These are phyloP conservation scores for Drechmeria coniospora DNA, from an alignment of 2,329 filamentous ascomycete species.

Conservation along the genomic window DNA sequence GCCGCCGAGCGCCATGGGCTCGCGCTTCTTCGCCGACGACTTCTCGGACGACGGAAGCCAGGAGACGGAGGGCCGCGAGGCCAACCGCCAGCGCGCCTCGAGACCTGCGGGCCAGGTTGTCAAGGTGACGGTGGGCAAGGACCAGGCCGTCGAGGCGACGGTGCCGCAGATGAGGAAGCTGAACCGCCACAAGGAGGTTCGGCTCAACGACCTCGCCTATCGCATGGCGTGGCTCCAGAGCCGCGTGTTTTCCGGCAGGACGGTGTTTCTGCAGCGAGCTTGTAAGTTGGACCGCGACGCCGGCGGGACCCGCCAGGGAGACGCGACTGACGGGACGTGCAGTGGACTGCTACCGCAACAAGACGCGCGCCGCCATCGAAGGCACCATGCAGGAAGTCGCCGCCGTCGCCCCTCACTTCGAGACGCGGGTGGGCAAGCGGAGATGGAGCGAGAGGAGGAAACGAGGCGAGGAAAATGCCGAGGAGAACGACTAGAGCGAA, in stretches of 20 bases:
- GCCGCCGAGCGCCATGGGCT: conserved; percentile 58
- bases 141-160: conserved; percentile 55
- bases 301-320: neutral
- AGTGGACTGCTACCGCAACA: conserved; percentile 93
- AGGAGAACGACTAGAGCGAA: conserved; percentile 11
- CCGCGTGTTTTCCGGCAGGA: conserved; percentile 73
- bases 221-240: conserved; percentile 96
- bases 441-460: conserved; percentile 47
- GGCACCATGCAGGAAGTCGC: conserved; percentile 60
- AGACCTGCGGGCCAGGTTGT: conserved; percentile 27
- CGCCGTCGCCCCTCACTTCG: conserved; percentile 67
- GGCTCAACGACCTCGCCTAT: conserved; percentile 83
- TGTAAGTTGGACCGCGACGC: conserved; percentile 41
- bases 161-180: conserved; percentile 59
- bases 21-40: conserved; percentile 59
- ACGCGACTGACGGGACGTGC: conserved; percentile 3
- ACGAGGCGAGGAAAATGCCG: conserved; percentile 15
- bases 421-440: conserved; percentile 76
- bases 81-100: conserved; percentile 18
- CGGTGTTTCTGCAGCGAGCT: conserved; percentile 79
- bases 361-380: conserved; percentile 72
- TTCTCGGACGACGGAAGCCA: conserved; percentile 38
- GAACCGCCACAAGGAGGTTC: conserved; percentile 67
- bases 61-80: conserved; percentile 31
- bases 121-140: conserved; percentile 50